Base-by-base conservation (phyloP, 2,329 filamentous ascomycete genomes). In the Elsinoe fawcettii region DNA sequence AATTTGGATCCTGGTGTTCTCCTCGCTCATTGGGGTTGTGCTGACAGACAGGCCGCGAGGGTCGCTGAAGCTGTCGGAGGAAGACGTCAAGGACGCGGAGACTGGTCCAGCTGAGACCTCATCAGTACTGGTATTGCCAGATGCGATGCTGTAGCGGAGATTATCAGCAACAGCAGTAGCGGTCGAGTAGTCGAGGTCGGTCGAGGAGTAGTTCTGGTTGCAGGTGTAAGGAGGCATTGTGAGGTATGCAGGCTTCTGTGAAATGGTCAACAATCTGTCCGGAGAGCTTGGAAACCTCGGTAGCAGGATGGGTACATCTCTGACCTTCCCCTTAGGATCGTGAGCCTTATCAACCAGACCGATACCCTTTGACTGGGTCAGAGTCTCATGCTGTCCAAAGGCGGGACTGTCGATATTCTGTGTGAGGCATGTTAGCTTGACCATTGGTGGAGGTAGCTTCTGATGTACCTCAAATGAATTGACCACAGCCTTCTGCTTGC, bases 341-440 rank as follows among this genome's bases (percentile, higher is more conserved):
- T 37, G 39, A 30, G 30, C 32, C 49, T 39, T 53, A 32, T 53
- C 25, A 8, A 53, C 9, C 49, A 53, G 7, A 18, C 49, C 39
- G 30, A 39, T 14, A n/a, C 49, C 32, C 8, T 11, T 18, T n/a
- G 16, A 12, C 16, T 32, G 14, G 14, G 25, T 18, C 32, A 20
- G n/a, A n/a, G 12, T n/a, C n/a, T 55, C 36, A 12, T 55, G 18
- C 11, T 55, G 20, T n/a, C 32, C 36, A 9, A 55, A 55, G 25
- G 37, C 20, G 23, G 53, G 53, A 34, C 44, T 36, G 25, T 18
- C 53, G 18, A 44, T 16, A 32, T 22, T 20, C 53, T 55, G 53
- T 37, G 22, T 9, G 22, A 6, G 32, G 12, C 16, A 12, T 54
- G 18, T 41, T 23, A 39, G 46, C 25, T 18, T 27, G 30, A 16